These are phyloP conservation scores for Ulmus americana DNA, from an alignment of 331 rosid genomes.

Conservation along the genomic window DNA sequence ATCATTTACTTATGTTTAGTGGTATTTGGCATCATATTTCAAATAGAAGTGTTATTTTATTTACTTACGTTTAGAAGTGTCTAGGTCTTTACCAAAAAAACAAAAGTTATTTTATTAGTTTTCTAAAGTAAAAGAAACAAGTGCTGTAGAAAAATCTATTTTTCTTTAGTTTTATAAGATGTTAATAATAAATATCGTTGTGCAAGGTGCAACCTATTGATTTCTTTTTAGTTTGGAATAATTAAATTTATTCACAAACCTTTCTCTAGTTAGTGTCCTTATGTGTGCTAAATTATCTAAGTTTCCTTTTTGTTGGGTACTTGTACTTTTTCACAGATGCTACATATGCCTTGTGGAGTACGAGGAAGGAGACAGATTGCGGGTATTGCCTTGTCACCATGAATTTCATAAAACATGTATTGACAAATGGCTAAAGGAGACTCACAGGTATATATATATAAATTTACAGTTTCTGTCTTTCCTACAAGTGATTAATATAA, in stretches of 20 bases:
- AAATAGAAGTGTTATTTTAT: neutral
- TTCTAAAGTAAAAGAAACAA: neutral
- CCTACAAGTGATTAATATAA: slow-evolving; percentile 2
- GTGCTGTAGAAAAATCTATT: neutral
- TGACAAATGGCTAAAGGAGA: slow-evolving; percentile 98
- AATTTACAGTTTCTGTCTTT: slow-evolving; percentile 6
- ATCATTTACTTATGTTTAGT: neutral
- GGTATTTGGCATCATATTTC: neutral
- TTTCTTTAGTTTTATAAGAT: neutral
- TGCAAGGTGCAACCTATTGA: neutral
- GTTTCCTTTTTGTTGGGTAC: slow-evolving; percentile 6
- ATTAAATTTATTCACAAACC: neutral
- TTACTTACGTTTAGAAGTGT: too few species aligned
- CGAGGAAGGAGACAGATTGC: slow-evolving; percentile 91
- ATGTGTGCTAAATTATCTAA: slow-evolving; percentile 7
- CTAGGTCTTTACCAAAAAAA: too few species aligned
- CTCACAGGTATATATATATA: slow-evolving; percentile 59
- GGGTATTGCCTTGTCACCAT: slow-evolving; percentile 86
- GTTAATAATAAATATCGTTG: neutral
- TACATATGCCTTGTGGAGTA: slow-evolving; percentile 99
- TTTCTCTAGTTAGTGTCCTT: neutral
- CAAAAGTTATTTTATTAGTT: too few species aligned
- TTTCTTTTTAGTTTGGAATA: neutral
- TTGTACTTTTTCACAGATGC: slow-evolving; percentile 50
- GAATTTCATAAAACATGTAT: slow-evolving; percentile 82